Evolutionary conservation across 163 green algal genomes (phyloP).

Genomic region (Chloromonas sp.): DNA sequence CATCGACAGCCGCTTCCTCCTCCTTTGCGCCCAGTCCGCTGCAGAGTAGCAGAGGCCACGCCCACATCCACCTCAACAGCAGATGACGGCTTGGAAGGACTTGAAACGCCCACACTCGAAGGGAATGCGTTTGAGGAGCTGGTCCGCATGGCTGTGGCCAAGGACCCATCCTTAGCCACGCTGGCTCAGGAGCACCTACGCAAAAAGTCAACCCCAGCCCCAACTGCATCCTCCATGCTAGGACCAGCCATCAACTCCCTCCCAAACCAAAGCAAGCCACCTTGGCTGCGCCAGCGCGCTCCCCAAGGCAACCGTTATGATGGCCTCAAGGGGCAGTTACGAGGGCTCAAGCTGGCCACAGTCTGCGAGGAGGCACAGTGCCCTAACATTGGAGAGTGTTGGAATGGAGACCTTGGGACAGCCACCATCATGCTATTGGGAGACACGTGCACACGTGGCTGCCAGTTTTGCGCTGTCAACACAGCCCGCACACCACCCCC

Average conservation of each 20-base stretch:
- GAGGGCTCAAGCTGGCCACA: slow-evolving; percentile 76
- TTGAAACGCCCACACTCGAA: slow-evolving; percentile 9
- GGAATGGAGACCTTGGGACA: slow-evolving; percentile 65
- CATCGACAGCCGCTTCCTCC: too few species aligned
- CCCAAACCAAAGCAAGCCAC: slow-evolving; percentile 69
- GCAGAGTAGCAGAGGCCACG: too few species aligned
- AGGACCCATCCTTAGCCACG: slow-evolving; percentile 65
- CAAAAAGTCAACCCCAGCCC: slow-evolving; percentile 11
- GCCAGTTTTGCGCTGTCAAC: slow-evolving; percentile 90
- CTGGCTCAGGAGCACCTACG: slow-evolving; percentile 50
- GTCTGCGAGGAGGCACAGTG: slow-evolving; percentile 96
- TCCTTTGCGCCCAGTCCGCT: too few species aligned
- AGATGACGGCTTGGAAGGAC: neutral
- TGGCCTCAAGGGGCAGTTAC: slow-evolving; percentile 72
- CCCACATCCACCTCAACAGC: too few species aligned
- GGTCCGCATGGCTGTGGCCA: slow-evolving; percentile 68
- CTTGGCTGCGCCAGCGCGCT: slow-evolving; percentile 88
- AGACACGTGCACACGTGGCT: slow-evolving; percentile 81
- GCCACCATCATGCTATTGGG: slow-evolving; percentile 85
- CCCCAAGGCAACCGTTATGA: slow-evolving; percentile 74
- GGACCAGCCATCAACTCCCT: slow-evolving; percentile 28
- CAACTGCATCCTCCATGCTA: slow-evolving; percentile 27
- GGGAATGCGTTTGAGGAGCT: slow-evolving; percentile 81
- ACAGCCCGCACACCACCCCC: slow-evolving; percentile 65
- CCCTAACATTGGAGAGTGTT: slow-evolving; percentile 96